Evolutionary conservation across 495 filamentous ascomycete species (phyloP), one percentile per base, ranked within the genome.

Genomic region (Staphylotrichum tortipilum): DNA sequence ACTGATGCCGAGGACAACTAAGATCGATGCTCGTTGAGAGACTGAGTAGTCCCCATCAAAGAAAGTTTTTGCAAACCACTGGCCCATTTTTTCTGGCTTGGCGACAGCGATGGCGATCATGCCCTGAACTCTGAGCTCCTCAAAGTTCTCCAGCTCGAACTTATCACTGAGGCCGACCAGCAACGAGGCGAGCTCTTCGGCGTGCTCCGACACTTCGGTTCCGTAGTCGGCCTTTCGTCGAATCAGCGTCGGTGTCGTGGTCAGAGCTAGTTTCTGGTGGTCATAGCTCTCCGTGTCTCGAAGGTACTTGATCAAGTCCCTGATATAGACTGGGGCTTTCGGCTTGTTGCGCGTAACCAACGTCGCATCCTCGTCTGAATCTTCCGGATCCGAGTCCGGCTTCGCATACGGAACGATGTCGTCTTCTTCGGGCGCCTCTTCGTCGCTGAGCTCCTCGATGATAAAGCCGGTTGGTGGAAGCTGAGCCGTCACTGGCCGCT

Each of bases 11-110:
- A 97, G 69, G 5, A 84, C 81, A 43, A 84, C 85, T 31, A 97
- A 82, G 31, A 96, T 74, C 0, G 84, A 80, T 10, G 83, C 84
- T 29, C 92, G 77, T 58, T 97, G 91, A 0, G 79, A 76, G 39
- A 96, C 72, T 0, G 89, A 94, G 57, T 91, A 86, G 55, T 97
- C 94, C 9, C 89, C 94, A 33, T 85, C 84, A 61, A 94, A 97
- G 68, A 91, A 94, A 0, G 85, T 82, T 47, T 80, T 82, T 1
- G 85, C 78, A 49, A 95, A 87, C 83, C 88, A 91, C 30, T 76
- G 82, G 2, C 82, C 89, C 80, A 95, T 88, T 38, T 75, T 76
- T 17, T 79, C 62, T 0, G 94, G 89, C 55, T 85, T 77, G 2
- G 86, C 82, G 18, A 91, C 74, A 8, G 95, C 70, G 29, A 94